A percentile compares a stretch with the other conserved stretches of the same genome.
Conservation (phyloP, 148 eudicot species). For the Gaultheria prostrata region DNA sequence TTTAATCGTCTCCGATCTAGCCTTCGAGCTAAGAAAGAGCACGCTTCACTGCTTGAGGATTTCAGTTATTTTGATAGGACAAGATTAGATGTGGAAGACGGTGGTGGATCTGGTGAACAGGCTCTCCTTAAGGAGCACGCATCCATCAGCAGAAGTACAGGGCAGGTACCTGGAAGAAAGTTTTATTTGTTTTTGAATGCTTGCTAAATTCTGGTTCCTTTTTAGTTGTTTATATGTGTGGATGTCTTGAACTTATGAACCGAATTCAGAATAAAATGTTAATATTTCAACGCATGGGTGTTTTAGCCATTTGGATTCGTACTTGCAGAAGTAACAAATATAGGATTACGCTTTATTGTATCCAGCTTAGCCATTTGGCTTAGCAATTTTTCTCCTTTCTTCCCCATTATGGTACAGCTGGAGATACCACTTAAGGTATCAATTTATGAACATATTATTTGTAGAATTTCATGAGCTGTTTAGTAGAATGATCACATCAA, state of each 20-base stretch:
- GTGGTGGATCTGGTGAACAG: constrained; percentile 59
- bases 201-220: not conserved
- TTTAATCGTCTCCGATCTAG: constrained; percentile 85
- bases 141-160: constrained; percentile 67
- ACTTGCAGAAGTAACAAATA: not conserved
- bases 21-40: constrained; percentile 89
- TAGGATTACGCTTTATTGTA: not conserved
- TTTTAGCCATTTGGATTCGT: not conserved
- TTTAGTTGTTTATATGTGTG: not conserved
- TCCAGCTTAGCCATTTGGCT: not conserved
- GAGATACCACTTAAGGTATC: not conserved
- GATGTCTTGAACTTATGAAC: not conserved
- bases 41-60: constrained; percentile 89
- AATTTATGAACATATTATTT: too few relatives aligned
- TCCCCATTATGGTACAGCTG: not conserved
- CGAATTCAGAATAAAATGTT: not conserved
- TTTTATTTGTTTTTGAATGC: not conserved
- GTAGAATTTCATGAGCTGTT: too few relatives aligned
- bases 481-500: too few relatives aligned
- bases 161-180: constrained; percentile 55
- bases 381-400: not conserved
- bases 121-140: constrained; percentile 82
- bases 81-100: constrained; percentile 85
- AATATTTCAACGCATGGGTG: not conserved
- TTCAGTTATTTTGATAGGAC: constrained; percentile 85